These are phyloP conservation scores for Zymoseptoria crescenta DNA, from an alignment of 2,329 filamentous ascomycete genomes.

Conservation along the genomic window DNA sequence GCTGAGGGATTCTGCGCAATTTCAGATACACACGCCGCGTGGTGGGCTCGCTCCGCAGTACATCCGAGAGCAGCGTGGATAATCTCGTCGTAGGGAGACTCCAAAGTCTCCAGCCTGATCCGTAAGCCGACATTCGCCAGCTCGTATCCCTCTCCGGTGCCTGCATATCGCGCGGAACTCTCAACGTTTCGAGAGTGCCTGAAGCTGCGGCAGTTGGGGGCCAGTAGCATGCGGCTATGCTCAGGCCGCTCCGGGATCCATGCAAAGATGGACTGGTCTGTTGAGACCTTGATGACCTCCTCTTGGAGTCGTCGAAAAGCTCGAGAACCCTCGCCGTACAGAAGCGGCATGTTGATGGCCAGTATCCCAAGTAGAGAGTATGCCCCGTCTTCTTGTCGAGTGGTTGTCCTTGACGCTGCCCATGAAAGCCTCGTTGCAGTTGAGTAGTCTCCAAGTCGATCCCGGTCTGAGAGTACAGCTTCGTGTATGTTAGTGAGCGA, in stretches of 20 bases:
- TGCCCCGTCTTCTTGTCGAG: constrained; percentile 34
- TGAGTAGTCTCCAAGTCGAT: constrained; percentile 6
- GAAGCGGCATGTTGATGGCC: constrained; percentile 35
- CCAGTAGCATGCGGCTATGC: constrained; percentile 3
- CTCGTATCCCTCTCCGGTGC: not conserved
- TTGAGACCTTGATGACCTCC: constrained; percentile 5
- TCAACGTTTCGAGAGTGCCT: not conserved
- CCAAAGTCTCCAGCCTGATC: constrained; percentile 8
- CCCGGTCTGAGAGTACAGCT: constrained; percentile 6
- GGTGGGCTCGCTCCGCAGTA: not conserved
- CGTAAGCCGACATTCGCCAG: constrained; percentile 1
- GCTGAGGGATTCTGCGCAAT: not conserved
- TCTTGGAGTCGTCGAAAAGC: constrained; percentile 4
- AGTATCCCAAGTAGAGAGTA: constrained; percentile 42
- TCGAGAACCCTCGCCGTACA: constrained; percentile 33
- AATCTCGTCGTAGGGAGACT: constrained; percentile 1
- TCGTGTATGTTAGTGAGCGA: not conserved
- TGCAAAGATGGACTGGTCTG: constrained; percentile 4
- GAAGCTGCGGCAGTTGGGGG: not conserved
- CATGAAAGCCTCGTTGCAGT: constrained; percentile 13
- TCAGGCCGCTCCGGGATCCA: not conserved
- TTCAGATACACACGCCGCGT: not conserved
- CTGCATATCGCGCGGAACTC: constrained; percentile 1
- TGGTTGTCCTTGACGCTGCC: constrained; percentile 3
- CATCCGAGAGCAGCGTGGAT: not conserved